Evolutionary conservation across 2,329 filamentous ascomycete genomes (phyloP), one percentile per base, ranked within the genome.

Genomic region (Colletotrichum limetticola): DNA sequence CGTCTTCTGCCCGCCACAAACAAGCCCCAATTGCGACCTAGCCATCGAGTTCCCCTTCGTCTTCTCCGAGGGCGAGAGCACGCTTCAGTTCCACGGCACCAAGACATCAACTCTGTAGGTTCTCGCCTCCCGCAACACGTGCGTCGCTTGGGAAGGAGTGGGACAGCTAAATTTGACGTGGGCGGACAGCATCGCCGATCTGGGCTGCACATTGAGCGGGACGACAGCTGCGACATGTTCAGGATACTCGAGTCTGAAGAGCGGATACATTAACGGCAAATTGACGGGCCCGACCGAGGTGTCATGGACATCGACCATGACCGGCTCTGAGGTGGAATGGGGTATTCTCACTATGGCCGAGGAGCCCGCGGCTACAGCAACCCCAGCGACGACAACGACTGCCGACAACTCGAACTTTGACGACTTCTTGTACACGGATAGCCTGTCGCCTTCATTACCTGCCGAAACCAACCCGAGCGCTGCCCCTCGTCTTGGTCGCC

Each of bases 31-130:
- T 7, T 88, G 86, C 77, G 82, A 84, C 67, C 78, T 88, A 8
- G 83, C 83, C 7, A 82, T 85, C 16, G 84, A 86, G 57, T 82
- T 87, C 46, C 86, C 86, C 5, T 87, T 87, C 74, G 75, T 85
- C 60, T 81, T 88, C 69, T 82, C 85, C 14, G 85, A 87, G 74
- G 86, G 86, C 0, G 82, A 85, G 14, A 78, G 79, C 49, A 86
- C 85, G 5, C 80, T 88, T 42, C 77, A 81, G 60, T 87, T 86
- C 37, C 82, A 83, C 53, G 85, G 85, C 24, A 83, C 83, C 5
- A 79, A 81, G 16, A 82, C 85, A 1, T 85, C 84, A 4, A 84
- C 81, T 37, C 81, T 85, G 85, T 86, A 79, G 22, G 84, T 76
- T 32, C 53, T 56, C 22, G 7, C 5, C 66, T 37, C 28, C 35